A percentile compares a stretch with the other conserved stretches of the same genome.
These are phyloP conservation scores for Blepharisma stoltei DNA, from an alignment of 73 alveolate species.

Conservation along the genomic window DNA sequence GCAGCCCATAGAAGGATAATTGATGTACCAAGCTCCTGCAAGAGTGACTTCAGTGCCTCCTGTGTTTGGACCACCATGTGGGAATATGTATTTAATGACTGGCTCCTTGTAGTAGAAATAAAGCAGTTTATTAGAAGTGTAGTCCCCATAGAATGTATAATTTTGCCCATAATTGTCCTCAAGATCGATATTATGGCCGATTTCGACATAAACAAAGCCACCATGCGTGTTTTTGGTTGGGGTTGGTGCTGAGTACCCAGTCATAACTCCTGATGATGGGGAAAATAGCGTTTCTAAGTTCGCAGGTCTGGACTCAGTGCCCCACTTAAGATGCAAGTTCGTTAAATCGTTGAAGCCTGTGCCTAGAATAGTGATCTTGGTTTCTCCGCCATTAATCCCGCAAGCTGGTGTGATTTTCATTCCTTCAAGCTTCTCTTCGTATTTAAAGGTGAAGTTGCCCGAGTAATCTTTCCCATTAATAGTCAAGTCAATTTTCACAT, in stretches of 20 bases:
- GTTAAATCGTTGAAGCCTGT: constrained; percentile 76
- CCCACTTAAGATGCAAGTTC: constrained; percentile 84
- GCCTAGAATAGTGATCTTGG: constrained; percentile 73
- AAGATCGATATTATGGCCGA: constrained; percentile 49
- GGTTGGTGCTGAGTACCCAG: constrained; percentile 23
- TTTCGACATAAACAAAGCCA: constrained; percentile 63
- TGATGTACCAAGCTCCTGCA: constrained; percentile 84
- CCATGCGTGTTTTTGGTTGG: constrained; percentile 44
- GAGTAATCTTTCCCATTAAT: constrained; percentile 79
- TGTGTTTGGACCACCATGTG: constrained; percentile 70
- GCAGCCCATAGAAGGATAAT: constrained; percentile 77
- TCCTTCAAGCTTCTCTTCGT: constrained; percentile 66
- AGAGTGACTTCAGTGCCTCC: constrained; percentile 85
- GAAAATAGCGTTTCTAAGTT: constrained; percentile 18
- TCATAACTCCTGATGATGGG: background rate
- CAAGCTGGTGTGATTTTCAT: constrained; percentile 69
- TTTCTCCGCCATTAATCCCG: constrained; percentile 85
- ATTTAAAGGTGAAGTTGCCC: constrained; percentile 64
- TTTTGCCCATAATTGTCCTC: constrained; percentile 18
- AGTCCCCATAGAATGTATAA: constrained; percentile 25
- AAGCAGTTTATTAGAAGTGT: background rate
- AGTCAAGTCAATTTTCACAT: constrained; percentile 63
- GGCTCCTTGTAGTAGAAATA: constrained; percentile 80
- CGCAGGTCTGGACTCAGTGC: constrained; percentile 57
- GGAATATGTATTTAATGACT: constrained; percentile 70